Percentiles rank a stretch among this genome's conserved stretches.
Conservation (phyloP, 805 yeast genomes). For the Candida parachauliodes region DNA sequence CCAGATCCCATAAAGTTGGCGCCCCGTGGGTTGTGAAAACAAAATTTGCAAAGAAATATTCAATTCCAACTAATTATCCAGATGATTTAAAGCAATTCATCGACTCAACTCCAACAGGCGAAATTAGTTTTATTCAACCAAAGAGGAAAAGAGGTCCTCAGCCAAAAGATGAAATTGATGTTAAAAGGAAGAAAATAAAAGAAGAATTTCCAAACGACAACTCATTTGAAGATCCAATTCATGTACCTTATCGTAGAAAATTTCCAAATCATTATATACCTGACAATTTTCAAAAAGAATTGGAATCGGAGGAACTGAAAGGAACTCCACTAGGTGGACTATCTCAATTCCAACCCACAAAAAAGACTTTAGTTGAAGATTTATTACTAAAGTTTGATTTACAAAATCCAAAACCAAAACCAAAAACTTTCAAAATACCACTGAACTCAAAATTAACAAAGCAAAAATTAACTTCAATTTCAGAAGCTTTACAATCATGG, state of each 20-base stretch:
- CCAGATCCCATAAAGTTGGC: constrained; percentile 78
- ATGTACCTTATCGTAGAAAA: constrained; percentile 12
- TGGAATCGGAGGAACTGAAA: constrained; percentile 11
- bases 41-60: constrained; percentile 65
- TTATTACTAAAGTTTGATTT: constrained; percentile 27
- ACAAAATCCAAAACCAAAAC: constrained; percentile 26
- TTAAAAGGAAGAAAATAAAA: constrained; percentile 1
- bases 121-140: constrained; percentile 16
- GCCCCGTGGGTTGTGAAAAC: constrained; percentile 95
- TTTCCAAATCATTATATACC: constrained; percentile 35
- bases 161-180: neutral
- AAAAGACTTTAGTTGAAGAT: constrained; percentile 28
- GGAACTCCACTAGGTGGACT: constrained; percentile 5
- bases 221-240: neutral
- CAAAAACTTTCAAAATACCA: constrained; percentile 19
- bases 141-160: constrained; percentile 4
- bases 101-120: constrained; percentile 30
- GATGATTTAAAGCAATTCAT: constrained; percentile 45
- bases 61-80: constrained; percentile 62
- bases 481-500: constrained; percentile 67
- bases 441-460: constrained; percentile 22
- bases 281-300: constrained; percentile 16
- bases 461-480: constrained; percentile 18
- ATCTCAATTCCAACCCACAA: constrained; percentile 24
- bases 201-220: neutral